Conservation (phyloP, 2,329 filamentous ascomycete species). For the Thelonectria discophora region DNA sequence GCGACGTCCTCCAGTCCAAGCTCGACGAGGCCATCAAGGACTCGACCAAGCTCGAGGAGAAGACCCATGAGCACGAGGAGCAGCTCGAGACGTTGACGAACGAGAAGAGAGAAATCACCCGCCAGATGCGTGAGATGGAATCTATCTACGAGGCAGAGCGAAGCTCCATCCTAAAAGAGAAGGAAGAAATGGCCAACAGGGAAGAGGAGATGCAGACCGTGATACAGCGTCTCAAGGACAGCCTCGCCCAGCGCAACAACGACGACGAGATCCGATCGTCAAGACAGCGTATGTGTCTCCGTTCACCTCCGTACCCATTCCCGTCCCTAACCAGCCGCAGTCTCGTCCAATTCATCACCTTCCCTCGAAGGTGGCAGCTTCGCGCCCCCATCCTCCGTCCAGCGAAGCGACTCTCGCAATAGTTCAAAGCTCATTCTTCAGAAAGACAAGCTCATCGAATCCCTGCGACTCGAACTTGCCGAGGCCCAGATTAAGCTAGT, state of each 20-base stretch:
- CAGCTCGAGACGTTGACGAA: constrained; percentile 82
- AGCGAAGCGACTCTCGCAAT: constrained; percentile 88
- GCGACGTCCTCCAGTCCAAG: constrained; percentile 83
- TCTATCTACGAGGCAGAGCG: constrained; percentile 92
- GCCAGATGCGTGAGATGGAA: constrained; percentile 90
- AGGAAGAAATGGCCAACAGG: constrained; percentile 83
- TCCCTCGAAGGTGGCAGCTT: constrained; percentile 81
- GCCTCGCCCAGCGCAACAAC: constrained; percentile 73
- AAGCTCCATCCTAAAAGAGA: constrained; percentile 86
- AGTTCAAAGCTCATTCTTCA: constrained; percentile 91
- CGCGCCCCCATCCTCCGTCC: constrained; percentile 83
- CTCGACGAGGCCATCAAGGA: constrained; percentile 86
- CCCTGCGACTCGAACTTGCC: constrained; percentile 87
- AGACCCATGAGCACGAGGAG: constrained; percentile 85
- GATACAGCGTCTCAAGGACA: constrained; percentile 92
- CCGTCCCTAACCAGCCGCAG: constrained; percentile 32
- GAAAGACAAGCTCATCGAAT: constrained; percentile 97
- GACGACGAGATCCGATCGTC: constrained; percentile 67
- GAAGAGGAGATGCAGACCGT: constrained; percentile 92
- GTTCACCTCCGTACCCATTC: not conserved
- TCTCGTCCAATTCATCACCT: constrained; percentile 66
- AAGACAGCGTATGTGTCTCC: constrained; percentile 61
- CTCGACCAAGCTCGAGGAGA: constrained; percentile 87
- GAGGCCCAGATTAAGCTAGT: constrained; percentile 96
- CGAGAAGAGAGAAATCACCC: constrained; percentile 83